Evolutionary conservation across 2,329 filamentous ascomycete species (phyloP).

Genomic region (Emergomyces orientalis): DNA sequence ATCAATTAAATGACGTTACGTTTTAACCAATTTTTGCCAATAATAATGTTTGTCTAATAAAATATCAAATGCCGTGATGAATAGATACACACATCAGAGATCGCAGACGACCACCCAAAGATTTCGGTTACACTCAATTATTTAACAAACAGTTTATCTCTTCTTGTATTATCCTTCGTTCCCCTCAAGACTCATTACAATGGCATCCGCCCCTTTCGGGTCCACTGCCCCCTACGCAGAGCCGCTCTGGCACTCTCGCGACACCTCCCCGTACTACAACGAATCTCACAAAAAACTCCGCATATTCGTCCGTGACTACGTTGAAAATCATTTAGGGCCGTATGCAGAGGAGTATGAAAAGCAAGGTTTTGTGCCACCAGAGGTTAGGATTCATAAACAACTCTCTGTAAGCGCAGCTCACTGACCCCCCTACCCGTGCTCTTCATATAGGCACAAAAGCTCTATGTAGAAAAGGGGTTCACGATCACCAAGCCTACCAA

Average conservation of each 20-base stretch:
- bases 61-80: background rate
- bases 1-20: background rate
- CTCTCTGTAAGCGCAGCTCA: background rate
- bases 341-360: conserved; percentile 56
- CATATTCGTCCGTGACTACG: conserved; percentile 48
- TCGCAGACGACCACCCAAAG: background rate
- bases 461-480: conserved; percentile 35
- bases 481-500: conserved; percentile 31
- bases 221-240: conserved; percentile 28
- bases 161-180: background rate
- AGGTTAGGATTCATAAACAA: conserved; percentile 14
- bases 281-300: conserved; percentile 52
- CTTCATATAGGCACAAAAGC: conserved; percentile 25
- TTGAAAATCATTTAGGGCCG: conserved; percentile 50
- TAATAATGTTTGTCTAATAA: background rate
- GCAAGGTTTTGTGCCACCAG: conserved; percentile 43
- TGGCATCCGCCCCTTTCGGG: background rate
- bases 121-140: background rate
- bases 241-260: conserved; percentile 40
- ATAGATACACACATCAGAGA: background rate
- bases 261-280: conserved; percentile 50
- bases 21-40: background rate
- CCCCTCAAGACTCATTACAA: background rate
- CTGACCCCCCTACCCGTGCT: background rate
- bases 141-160: background rate